Evolutionary conservation across 768 basidiomycete species (phyloP), one percentile per base, ranked within the genome.

Genomic region (Tricholoma bakamatsutake): DNA sequence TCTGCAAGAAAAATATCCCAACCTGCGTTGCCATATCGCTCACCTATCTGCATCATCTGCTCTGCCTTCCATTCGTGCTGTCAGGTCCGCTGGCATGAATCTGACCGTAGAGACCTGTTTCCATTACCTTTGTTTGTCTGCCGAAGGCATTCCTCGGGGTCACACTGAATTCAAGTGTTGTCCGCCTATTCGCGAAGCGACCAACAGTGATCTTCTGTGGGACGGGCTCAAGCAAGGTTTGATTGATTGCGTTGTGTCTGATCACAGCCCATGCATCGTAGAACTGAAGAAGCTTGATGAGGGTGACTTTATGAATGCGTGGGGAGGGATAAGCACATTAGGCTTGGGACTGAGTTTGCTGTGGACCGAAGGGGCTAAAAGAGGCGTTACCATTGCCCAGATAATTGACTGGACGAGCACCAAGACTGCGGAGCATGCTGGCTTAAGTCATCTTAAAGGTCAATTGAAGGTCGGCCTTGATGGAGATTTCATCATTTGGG

Each of bases 81-180:
- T 94, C 4, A 84, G 78, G 62, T 67, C 73, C 1, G 72, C 80
- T 1, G 83, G 87, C 0, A 70, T 83, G 33, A 84, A 85, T 8
- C 73, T 99, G 51, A 93, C 93, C 0, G 91, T 93, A 50, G 96
- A 99, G 76, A 99, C 96, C 1, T 98, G 95, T 70, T 98, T 96
- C 73, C 96, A 99, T 70, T 99, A 99, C 73, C 83, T 98, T 18
- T 84, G 84, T 62, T 81, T 97, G 7, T 75, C 80, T 39, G 79
- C 93, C 0, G 80, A 84, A 53, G 71, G 81, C 47, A 87, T 97
- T 56, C 92, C 91, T 5, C 67, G 79, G 54, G 87, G 88, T 9
- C 81, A 72, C 21, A 87, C 94, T 50, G 86, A 94, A 68, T 95
- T 92, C 79, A 97, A 98, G 68, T 99, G 96, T 66, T 97, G 93